Evolutionary conservation across 768 basidiomycete genomes (phyloP), one percentile per base, ranked within the genome.

Genomic region (Suillus subaureus): DNA sequence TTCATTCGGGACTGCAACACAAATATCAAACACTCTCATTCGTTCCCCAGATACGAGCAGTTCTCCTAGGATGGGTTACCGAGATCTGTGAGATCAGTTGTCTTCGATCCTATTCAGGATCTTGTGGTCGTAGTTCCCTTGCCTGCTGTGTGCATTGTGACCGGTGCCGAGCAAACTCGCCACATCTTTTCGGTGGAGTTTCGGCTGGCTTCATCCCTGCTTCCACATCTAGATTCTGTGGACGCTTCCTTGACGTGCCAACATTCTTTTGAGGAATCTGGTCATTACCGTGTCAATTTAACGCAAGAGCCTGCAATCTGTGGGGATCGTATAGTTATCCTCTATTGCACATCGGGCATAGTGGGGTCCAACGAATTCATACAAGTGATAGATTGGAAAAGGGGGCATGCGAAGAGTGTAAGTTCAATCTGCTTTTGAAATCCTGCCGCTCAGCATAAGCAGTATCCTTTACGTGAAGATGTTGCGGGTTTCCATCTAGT

Each of bases 1-100:
- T 60, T 40, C 6, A 60, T 60, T 40, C 26, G 57, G 57, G 39
- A 60, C 18, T 60, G 26, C 18, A 60, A 60, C 57, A 28, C 57
- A 40, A 21, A 60, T 26, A 18, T 12, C 12, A 43, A 60, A 26
- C 58, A 8, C 18, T 60, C 58, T 28, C 26, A 12, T 28, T 21
- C 40, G 11, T 60, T 28, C 40, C 11, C 42, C 18, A 60, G 15
- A 60, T 18, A 31, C 26, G 6, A 23, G 3, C 40, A 9, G 16
- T 31, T 42, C 6, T 58, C 18, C 26, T 26, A 42, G 26, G 18
- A 28, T 15, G 3, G 8, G 23, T 18, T 12, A 3, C 12, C 33
- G 16, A 6, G 23, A 26, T 21, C 39, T 11, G 39, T 28, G 37
- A 21, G 23, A 18, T 28, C 26, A 26, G 11, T 26, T 28, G 39